Base-by-base conservation (phyloP, 2,329 filamentous ascomycete species). In the Trichoderma sp. region DNA sequence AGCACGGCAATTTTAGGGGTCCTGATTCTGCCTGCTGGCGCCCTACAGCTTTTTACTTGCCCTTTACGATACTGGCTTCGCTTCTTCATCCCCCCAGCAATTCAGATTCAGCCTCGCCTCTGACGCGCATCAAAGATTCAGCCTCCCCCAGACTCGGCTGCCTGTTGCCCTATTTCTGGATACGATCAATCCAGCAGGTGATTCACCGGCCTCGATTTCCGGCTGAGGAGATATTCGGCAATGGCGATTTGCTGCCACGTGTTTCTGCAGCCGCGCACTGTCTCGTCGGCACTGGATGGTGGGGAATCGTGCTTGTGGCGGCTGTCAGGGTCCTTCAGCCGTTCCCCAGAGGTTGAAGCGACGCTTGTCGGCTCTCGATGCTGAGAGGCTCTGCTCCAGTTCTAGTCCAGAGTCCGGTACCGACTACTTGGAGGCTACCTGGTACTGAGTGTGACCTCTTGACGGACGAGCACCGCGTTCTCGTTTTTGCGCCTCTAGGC, bases 261-360 rank as follows among this genome's bases (percentile, higher is more conserved):
- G 57, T 34, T 32, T 18, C 15, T 15, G 8, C 4, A 7, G 21
- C 26, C 28, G 28, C 66, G 57, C 66, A 70, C 57, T 70, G 66
- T 70, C 39, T 61, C 28, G 8, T 15, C 66, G 36, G 39, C 66
- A 70, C 66, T 70, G 66, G 66, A 70, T 70, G 66, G 66, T 70
- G 66, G 66, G 66, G 66, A 70, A 70, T 32, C 24, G 57, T 6
- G 39, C 66, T 26, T n/a, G 32, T 70, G 66, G 66, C 57, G 66
- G 57, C 66, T 70, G 66, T 70, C 66, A 62, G 66, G 57, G 39
- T 53, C 57, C 26, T 53, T 21, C 14, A 30, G 6, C 36, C 26
- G 65, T 68, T 62, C 66, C 57, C 57, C 39, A 62, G 66, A 70
- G 21, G 66, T 70, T 70, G 66, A 70, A 21, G 66, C 66, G 56